Evolutionary conservation across 495 filamentous ascomycete species (phyloP).

Genomic region (Penicillium antarcticum): DNA sequence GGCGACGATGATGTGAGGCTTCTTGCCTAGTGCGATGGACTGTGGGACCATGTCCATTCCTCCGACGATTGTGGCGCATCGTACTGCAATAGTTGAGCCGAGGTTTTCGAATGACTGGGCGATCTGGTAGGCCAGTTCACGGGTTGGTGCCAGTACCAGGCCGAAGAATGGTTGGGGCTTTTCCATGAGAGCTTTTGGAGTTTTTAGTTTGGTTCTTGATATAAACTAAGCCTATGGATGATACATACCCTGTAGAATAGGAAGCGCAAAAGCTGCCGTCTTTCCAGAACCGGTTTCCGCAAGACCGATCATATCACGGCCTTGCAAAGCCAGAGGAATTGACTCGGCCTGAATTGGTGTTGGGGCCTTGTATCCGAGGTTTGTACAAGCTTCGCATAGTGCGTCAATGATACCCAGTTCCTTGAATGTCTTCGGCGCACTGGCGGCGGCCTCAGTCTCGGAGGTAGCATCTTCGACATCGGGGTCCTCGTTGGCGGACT

Average conservation of each 20-base stretch:
- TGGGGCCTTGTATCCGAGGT: slow-evolving; percentile 77
- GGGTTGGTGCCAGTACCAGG: slow-evolving; percentile 83
- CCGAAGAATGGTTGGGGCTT: slow-evolving; percentile 74
- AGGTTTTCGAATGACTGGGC: slow-evolving; percentile 78
- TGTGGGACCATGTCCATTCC: slow-evolving; percentile 96
- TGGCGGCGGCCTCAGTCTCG: slow-evolving; percentile 1
- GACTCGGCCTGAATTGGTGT: slow-evolving; percentile 75
- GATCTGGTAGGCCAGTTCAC: slow-evolving; percentile 90
- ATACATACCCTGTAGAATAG: slow-evolving; percentile 67
- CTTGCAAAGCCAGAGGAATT: slow-evolving; percentile 77
- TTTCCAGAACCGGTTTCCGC: slow-evolving; percentile 96
- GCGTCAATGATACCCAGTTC: slow-evolving; percentile 85
- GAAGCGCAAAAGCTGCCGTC: slow-evolving; percentile 86
- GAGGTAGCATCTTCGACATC: slow-evolving; percentile 6
- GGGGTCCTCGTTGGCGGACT: slow-evolving; percentile 9
- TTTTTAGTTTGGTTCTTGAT: background rate
- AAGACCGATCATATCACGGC: slow-evolving; percentile 85
- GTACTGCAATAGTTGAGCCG: slow-evolving; percentile 76
- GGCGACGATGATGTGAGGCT: slow-evolving; percentile 80
- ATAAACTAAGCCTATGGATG: background rate
- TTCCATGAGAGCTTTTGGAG: slow-evolving; percentile 65
- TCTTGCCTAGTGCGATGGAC: slow-evolving; percentile 82
- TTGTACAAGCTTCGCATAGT: slow-evolving; percentile 80
- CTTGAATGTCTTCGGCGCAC: slow-evolving; percentile 62
- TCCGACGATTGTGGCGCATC: slow-evolving; percentile 77